phyloP scores from a whole-genome alignment of 108 stramenopile species.

The Schizochytrium sp. region DNA sequence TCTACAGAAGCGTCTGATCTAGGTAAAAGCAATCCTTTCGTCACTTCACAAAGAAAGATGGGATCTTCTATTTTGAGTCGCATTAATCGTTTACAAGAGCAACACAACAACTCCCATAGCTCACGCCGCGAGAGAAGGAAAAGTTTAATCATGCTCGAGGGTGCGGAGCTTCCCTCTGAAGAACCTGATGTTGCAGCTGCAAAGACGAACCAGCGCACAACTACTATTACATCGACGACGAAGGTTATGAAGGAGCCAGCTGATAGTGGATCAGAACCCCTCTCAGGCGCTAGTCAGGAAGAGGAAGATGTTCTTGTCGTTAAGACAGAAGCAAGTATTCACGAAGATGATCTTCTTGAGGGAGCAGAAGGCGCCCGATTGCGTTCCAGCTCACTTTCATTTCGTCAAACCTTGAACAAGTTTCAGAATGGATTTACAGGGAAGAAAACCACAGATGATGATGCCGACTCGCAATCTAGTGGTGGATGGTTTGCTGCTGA shows the following conservation, averaged over 20 bases:
- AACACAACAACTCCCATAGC: neutral
- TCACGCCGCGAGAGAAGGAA: neutral
- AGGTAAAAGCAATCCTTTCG: neutral
- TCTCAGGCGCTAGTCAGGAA: too few species aligned
- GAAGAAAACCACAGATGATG: neutral
- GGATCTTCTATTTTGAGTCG: constrained; percentile 14
- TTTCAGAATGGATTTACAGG: neutral
- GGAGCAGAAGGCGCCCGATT: too few species aligned
- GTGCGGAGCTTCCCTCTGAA: neutral
- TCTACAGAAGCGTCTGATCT: neutral
- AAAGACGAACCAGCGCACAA: neutral
- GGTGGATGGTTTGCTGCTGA: constrained; percentile 8
- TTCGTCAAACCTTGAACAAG: neutral
- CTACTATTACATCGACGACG: too few species aligned
- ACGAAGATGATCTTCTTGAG: too few species aligned
- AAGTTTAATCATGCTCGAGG: constrained; percentile 9
- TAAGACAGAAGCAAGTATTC: too few species aligned
- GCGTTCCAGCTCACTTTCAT: neutral
- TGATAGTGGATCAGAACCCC: too few species aligned
- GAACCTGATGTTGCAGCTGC: neutral
- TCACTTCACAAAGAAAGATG: neutral
- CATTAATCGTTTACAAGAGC: constrained; percentile 1
- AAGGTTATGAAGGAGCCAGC: too few species aligned
- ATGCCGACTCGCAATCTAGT: neutral
- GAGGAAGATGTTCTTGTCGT: too few species aligned